Percentiles rank a stretch among this genome's conserved stretches.
Conservation (phyloP, 805 yeast species). For the Lipomyces yamanashiensis region DNA sequence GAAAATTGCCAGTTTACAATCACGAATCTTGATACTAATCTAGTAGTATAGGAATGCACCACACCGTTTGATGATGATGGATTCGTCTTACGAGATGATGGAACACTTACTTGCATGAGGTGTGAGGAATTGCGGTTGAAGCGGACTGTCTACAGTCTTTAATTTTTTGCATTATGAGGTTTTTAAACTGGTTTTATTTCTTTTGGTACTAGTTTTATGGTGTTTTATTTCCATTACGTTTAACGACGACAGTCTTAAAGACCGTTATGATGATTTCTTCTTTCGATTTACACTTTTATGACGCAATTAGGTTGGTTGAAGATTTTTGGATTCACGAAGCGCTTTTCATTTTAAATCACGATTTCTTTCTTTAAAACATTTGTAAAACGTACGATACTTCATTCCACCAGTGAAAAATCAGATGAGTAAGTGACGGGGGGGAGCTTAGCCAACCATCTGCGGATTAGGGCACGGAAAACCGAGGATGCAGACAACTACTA, state of each 20-base stretch:
- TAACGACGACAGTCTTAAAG: not conserved
- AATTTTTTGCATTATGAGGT: not conserved
- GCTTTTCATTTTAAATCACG: too few relatives aligned
- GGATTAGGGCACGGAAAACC: not conserved
- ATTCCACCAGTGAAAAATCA: too few relatives aligned
- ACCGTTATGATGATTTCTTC: too few relatives aligned
- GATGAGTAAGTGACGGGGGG: too few relatives aligned
- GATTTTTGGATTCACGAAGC: too few relatives aligned
- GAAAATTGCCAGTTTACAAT: not conserved
- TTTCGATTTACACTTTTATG: too few relatives aligned
- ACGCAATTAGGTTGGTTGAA: too few relatives aligned
- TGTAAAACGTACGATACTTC: too few relatives aligned
- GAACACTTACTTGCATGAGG: constrained; percentile 41
- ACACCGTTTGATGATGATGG: constrained; percentile 40
- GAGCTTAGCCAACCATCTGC: not conserved
- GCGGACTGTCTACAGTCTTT: constrained; percentile 12
- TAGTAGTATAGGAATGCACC: constrained; percentile 39
- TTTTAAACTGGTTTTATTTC: not conserved
- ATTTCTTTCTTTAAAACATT: too few relatives aligned
- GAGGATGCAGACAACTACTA: too few relatives aligned
- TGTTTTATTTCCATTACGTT: not conserved
- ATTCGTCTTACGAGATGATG: constrained; percentile 44
- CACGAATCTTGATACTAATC: not conserved
- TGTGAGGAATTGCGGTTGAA: constrained; percentile 39
- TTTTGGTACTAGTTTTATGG: not conserved